Evolutionary conservation across 148 eudicot species (phyloP).

Genomic region (Silene conica): DNA sequence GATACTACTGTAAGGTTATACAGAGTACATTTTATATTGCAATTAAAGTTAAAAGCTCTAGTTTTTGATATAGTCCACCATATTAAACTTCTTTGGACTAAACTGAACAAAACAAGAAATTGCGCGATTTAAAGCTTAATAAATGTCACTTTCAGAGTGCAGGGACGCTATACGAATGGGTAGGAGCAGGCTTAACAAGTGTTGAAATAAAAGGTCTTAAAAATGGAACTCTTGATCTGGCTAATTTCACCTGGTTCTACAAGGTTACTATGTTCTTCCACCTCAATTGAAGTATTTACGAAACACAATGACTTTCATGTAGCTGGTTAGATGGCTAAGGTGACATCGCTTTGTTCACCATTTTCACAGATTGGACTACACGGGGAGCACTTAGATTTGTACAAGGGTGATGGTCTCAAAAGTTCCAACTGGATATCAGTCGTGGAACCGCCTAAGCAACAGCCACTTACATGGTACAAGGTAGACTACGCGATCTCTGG

Average conservation of each 20-base stretch:
- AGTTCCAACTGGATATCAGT: slow-evolving; percentile 56
- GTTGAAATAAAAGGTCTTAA: slow-evolving; percentile 56
- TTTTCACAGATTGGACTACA: slow-evolving; percentile 65
- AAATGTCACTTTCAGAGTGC: slow-evolving; percentile 52
- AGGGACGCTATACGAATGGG: slow-evolving; percentile 85
- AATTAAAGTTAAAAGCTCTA: no score
- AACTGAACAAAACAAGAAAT: no score
- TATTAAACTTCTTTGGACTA: no score
- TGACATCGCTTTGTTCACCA: neutral
- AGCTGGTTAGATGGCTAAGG: neutral
- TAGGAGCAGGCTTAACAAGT: slow-evolving; percentile 85
- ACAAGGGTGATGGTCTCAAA: slow-evolving; percentile 44
- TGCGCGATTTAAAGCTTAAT: slow-evolving; percentile 2
- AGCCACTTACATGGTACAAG: slow-evolving; percentile 98
- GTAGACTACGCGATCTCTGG: slow-evolving; percentile 30
- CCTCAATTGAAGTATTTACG: neutral
- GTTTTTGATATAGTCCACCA: no score
- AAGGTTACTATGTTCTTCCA: slow-evolving; percentile 45
- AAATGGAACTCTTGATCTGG: slow-evolving; percentile 52
- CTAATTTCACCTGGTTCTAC: slow-evolving; percentile 59
- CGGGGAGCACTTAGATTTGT: slow-evolving; percentile 70
- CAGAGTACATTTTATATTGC: no score
- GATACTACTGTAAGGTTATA: no score
- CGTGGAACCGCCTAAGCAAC: slow-evolving; percentile 50
- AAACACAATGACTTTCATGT: no score